Percentiles rank a stretch among this genome's conserved stretches.
Evolutionary conservation across 2,329 filamentous ascomycete genomes (phyloP).

Genomic region (Penicillium sp.): DNA sequence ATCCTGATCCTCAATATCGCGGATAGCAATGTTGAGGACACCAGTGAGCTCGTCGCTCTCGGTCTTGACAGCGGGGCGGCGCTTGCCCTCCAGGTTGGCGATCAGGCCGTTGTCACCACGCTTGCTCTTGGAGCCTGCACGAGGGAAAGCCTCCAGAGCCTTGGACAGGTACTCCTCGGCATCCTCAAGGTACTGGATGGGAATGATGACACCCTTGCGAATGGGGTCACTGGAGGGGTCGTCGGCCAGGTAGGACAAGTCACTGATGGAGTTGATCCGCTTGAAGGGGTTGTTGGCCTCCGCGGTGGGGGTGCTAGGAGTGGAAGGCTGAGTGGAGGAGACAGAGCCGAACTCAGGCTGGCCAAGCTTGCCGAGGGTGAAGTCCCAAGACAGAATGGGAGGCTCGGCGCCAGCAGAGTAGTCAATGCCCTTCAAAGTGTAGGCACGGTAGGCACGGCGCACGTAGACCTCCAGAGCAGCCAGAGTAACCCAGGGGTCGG

Average conservation of each 20-base stretch:
- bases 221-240: slow-evolving; percentile 71
- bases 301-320: slow-evolving; percentile 71
- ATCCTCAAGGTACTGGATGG: slow-evolving; percentile 91
- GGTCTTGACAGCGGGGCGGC: slow-evolving; percentile 59
- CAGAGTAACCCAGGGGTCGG: slow-evolving; percentile 90
- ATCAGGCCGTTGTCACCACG: slow-evolving; percentile 63
- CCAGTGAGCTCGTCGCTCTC: slow-evolving; percentile 76
- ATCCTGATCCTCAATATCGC: slow-evolving; percentile 79
- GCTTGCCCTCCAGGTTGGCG: slow-evolving; percentile 73
- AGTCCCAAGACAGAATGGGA: slow-evolving; percentile 91
- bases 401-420: slow-evolving; percentile 73
- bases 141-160: slow-evolving; percentile 80
- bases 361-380: slow-evolving; percentile 88
- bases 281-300: slow-evolving; percentile 68
- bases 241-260: slow-evolving; percentile 84
- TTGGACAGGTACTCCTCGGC: slow-evolving; percentile 82
- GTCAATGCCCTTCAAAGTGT: slow-evolving; percentile 83
- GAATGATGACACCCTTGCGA: slow-evolving; percentile 91
- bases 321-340: slow-evolving; percentile 74
- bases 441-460: slow-evolving; percentile 94
- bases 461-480: slow-evolving; percentile 96
- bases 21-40: slow-evolving; percentile 89
- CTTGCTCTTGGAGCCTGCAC: slow-evolving; percentile 58
- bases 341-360: slow-evolving; percentile 85
- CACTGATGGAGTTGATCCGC: slow-evolving; percentile 91